Conservation (phyloP, 768 basidiomycete genomes). For the Boletus eberwhitei region DNA sequence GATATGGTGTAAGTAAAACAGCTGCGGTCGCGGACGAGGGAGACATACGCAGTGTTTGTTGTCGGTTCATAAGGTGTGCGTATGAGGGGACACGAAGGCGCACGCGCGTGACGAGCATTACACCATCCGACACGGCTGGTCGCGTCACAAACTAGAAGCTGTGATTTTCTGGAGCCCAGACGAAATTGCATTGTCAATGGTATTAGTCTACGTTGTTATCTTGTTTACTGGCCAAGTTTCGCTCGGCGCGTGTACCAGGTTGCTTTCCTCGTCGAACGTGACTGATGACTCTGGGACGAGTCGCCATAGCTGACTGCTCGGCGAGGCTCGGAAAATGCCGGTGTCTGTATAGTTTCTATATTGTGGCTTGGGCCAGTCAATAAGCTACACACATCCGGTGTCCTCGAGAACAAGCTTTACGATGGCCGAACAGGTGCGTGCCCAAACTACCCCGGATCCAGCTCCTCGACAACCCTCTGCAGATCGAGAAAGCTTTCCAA, state of each 20-base stretch:
- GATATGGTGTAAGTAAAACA: not conserved
- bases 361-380: constrained; percentile 34
- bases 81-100: constrained; percentile 12
- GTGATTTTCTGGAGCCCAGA: not conserved
- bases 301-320: too few relatives aligned
- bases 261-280: not conserved
- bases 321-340: constrained; percentile 32
- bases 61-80: constrained; percentile 53
- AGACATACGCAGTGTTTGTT: constrained; percentile 67
- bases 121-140: constrained; percentile 1
- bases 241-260: not conserved
- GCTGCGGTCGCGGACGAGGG: not conserved
- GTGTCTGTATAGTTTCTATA: constrained; percentile 38
- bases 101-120: constrained; percentile 26
- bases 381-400: not conserved
- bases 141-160: not conserved
- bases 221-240: not conserved
- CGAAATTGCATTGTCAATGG: not conserved
- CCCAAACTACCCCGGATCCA: not conserved
- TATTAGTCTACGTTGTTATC: not conserved
- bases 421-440: constrained; percentile 63
- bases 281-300: too few relatives aligned
- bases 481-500: constrained; percentile 98
- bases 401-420: constrained; percentile 21
- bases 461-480: constrained; percentile 3